Evolutionary conservation across 148 eudicot species (phyloP).

Genomic region (Camellia sinensis): DNA sequence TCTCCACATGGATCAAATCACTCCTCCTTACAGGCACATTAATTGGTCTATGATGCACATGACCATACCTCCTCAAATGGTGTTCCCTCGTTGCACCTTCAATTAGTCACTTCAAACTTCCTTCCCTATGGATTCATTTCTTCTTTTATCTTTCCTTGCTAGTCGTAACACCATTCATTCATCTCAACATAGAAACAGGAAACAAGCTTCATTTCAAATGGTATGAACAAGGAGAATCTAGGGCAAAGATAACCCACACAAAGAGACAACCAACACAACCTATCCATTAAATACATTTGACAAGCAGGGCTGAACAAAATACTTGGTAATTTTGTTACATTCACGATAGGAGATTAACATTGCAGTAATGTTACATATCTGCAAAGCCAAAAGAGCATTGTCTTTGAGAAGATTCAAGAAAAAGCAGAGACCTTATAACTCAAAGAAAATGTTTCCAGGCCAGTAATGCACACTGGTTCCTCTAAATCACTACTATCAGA

Average conservation of each 20-base stretch:
- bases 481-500: slow-evolving; percentile 53
- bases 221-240: background rate
- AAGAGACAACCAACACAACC: background rate
- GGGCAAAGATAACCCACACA: background rate
- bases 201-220: background rate
- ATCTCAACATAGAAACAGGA: no score
- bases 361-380: background rate
- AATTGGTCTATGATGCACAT: no score
- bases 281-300: background rate
- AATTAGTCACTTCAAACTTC: no score
- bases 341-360: no score
- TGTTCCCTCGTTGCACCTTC: no score
- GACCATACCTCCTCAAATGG: no score
- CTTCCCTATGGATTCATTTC: no score
- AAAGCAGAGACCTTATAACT: slow-evolving; percentile 68
- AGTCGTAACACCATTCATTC: no score
- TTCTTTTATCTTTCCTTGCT: no score
- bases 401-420: background rate
- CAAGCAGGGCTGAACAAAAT: background rate
- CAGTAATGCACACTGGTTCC: slow-evolving; percentile 86
- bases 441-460: slow-evolving; percentile 87
- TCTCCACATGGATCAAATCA: no score
- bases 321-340: no score
- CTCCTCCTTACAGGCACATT: no score
- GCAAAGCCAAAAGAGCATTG: background rate